phyloP scores from a whole-genome alignment of 1,284 basidiomycete genomes.

The Ustilago esculenta region DNA sequence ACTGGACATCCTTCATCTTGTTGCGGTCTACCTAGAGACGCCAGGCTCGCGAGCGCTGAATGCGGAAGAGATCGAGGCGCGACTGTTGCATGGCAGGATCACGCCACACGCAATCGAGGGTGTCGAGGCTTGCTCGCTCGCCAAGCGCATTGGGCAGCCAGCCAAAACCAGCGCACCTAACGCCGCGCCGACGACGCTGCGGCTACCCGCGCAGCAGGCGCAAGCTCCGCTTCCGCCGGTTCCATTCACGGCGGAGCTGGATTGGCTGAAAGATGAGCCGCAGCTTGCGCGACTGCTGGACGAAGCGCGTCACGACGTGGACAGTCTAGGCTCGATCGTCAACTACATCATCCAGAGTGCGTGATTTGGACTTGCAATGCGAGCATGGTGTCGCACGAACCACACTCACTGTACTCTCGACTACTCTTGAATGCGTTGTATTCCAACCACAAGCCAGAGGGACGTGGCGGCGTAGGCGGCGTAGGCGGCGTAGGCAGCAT shows the following conservation, averaged over 20 bases:
- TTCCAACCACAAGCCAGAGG: no score
- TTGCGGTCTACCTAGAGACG: conserved; percentile 17
- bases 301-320: conserved; percentile 35
- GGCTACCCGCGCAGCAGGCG: background rate
- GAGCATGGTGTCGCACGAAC: background rate
- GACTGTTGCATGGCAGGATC: conserved; percentile 19
- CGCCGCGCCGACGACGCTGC: background rate
- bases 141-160: background rate
- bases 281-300: conserved; percentile 28
- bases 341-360: conserved; percentile 37
- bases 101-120: conserved; percentile 15
- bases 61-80: conserved; percentile 14
- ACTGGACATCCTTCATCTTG: conserved; percentile 37
- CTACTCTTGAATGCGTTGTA: no score
- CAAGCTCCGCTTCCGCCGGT: background rate
- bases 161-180: background rate
- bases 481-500: no score
- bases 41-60: conserved; percentile 14
- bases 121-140: background rate
- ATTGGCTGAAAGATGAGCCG: conserved; percentile 40
- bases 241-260: conserved; percentile 27
- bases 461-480: background rate
- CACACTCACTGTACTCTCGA: conserved; percentile 1
- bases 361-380: conserved; percentile 3
- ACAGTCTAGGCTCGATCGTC: conserved; percentile 41